phyloP scores from a whole-genome alignment of 805 yeast species.

The Metschnikowia similis region DNA sequence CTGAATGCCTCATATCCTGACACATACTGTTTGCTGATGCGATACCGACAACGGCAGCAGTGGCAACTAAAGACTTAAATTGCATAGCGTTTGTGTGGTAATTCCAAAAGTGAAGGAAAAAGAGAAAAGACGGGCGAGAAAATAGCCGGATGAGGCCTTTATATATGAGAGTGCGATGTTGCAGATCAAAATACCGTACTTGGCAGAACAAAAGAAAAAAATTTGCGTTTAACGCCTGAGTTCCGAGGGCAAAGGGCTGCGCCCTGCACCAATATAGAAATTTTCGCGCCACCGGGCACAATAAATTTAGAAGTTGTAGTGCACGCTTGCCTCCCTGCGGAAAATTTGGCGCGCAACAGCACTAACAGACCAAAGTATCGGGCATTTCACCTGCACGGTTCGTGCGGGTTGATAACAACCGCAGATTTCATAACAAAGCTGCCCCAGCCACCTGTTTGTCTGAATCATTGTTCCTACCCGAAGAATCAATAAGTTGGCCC shows the following conservation, averaged over 20 bases:
- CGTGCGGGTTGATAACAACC: constrained; percentile 1
- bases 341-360: not conserved
- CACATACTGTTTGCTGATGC: constrained; percentile 36
- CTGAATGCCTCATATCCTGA: not conserved
- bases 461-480: not conserved
- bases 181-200: not conserved
- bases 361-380: not conserved
- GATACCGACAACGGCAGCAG: constrained; percentile 48
- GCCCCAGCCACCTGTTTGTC: constrained; percentile 3
- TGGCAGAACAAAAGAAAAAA: constrained; percentile 1
- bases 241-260: constrained; percentile 12
- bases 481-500: not conserved
- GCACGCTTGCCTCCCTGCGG: not conserved
- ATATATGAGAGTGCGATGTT: not conserved
- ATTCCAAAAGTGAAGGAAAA: constrained; percentile 4
- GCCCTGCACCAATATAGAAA: constrained; percentile 1
- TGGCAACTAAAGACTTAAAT: constrained; percentile 47
- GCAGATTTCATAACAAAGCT: not conserved
- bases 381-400: not conserved
- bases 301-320: not conserved
- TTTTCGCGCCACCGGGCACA: not conserved
- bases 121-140: constrained; percentile 1
- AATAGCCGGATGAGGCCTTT: not conserved
- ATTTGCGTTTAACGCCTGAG: not conserved
- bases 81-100: constrained; percentile 41